Percentiles rank a stretch among this genome's conserved stretches.
These are phyloP conservation scores for Heliamphora pulchella DNA, from an alignment of 179 eudicot species.

Conservation along the genomic window DNA sequence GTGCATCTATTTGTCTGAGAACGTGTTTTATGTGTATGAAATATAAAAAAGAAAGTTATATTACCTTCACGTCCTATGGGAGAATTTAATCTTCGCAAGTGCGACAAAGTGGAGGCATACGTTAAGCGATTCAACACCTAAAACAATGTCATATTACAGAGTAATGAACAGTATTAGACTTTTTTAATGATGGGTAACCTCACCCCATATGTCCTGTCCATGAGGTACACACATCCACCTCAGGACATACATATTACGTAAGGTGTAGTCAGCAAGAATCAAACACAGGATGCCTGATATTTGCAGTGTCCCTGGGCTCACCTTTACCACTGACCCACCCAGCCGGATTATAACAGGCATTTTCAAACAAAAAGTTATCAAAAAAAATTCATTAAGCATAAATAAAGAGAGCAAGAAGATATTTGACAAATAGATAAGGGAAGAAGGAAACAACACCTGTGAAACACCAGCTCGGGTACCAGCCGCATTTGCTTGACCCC, in stretches of 20 bases:
- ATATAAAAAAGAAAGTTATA: neutral
- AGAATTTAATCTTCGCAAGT: conserved; percentile 82
- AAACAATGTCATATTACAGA: neutral
- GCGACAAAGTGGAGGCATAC: conserved; percentile 93
- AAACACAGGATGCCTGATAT: too few species aligned
- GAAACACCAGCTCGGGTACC: conserved; percentile 99
- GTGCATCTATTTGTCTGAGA: too few species aligned
- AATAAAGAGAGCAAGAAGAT: neutral
- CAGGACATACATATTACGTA: too few species aligned
- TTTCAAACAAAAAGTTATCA: neutral
- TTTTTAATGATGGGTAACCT: too few species aligned
- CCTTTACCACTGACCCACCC: too few species aligned
- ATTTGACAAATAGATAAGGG: neutral
- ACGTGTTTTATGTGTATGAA: too few species aligned
- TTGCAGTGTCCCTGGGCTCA: too few species aligned
- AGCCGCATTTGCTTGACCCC: conserved; percentile 99
- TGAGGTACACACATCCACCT: too few species aligned
- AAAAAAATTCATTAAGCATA: neutral
- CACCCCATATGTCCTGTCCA: too few species aligned
- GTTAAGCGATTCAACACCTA: conserved; percentile 91
- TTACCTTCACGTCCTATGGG: conserved; percentile 92
- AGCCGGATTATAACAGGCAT: neutral
- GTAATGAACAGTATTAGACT: too few species aligned
- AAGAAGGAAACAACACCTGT: conserved; percentile 33
- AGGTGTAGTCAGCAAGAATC: too few species aligned